Evolutionary conservation across 108 stramenopile species (phyloP).

Genomic region (Fragilariopsis cylindrus): DNA sequence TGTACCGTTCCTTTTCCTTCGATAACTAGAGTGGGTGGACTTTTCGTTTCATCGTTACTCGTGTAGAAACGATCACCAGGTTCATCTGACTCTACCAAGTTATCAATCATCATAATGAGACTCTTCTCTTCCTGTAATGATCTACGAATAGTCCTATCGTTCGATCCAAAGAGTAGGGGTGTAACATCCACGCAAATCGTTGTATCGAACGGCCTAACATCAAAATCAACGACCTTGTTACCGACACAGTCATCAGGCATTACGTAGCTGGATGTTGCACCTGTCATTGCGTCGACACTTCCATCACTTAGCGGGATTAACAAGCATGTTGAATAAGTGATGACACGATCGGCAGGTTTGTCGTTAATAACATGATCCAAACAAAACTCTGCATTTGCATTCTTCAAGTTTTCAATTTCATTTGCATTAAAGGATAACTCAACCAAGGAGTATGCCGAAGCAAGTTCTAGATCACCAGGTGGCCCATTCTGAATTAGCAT

Average conservation of each 20-base stretch:
- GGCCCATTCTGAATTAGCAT: conserved; percentile 10
- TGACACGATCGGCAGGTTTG: neutral
- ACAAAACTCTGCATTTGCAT: neutral
- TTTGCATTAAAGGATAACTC: neutral
- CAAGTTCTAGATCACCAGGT: conserved; percentile 1
- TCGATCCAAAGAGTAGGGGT: neutral
- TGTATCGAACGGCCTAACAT: conserved; percentile 5
- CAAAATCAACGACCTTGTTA: neutral
- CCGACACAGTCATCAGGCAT: conserved; percentile 10
- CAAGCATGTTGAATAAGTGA: conserved; percentile 2
- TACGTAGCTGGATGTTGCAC: neutral
- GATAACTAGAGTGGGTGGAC: neutral
- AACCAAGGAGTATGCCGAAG: conserved; percentile 9
- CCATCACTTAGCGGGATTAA: neutral
- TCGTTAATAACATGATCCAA: neutral
- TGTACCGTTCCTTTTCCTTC: neutral
- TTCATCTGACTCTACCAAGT: conserved; percentile 4
- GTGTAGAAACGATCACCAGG: conserved; percentile 14
- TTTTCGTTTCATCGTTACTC: neutral
- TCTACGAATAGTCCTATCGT: neutral
- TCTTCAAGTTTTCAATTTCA: too few relatives aligned
- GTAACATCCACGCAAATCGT: conserved; percentile 7
- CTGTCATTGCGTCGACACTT: neutral
- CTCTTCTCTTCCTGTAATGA: neutral
- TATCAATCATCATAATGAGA: conserved; percentile 7